Conservation (phyloP, 1,139 yeast genomes). For the Saccharomycopsis hybrid region DNA sequence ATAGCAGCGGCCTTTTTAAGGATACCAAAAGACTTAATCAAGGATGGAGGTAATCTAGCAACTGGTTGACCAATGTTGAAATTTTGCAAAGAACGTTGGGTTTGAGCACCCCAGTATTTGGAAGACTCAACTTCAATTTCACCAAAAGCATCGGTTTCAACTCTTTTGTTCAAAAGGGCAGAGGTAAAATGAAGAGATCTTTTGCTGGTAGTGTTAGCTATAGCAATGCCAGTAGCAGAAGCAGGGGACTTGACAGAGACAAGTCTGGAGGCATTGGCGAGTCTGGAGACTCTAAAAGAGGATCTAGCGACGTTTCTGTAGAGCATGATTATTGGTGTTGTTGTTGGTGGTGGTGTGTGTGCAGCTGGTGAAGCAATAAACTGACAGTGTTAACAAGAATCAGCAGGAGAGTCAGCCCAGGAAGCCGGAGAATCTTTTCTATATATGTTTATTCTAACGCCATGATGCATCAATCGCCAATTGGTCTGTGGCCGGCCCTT, state of each 20-base stretch:
- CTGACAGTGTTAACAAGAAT: no score
- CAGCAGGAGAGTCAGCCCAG: no score
- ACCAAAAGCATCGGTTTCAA: slow-evolving; percentile 94
- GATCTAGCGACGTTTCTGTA: slow-evolving; percentile 9
- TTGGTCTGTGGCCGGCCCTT: no score
- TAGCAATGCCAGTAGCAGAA: no score
- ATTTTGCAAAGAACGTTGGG: slow-evolving; percentile 88
- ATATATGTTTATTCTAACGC: no score
- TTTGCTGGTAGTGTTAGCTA: no score
- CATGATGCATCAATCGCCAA: no score
- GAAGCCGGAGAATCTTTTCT: no score
- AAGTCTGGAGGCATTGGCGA: not conserved
- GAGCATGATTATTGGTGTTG: no score
- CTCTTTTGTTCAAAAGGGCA: slow-evolving; percentile 38
- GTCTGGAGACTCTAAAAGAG: not conserved
- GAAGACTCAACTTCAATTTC: slow-evolving; percentile 82
- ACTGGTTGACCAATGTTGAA: slow-evolving; percentile 92
- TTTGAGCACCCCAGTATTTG: slow-evolving; percentile 97
- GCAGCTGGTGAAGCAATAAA: no score
- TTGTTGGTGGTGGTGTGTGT: no score
- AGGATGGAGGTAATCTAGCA: slow-evolving; percentile 87
- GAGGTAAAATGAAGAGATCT: slow-evolving; percentile 18
- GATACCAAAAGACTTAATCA: slow-evolving; percentile 86
- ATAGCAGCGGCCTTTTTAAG: slow-evolving; percentile 93
- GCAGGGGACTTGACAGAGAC: no score